Evolutionary conservation across 2,329 filamentous ascomycete species (phyloP).

Genomic region (Paraphoma sp.): DNA sequence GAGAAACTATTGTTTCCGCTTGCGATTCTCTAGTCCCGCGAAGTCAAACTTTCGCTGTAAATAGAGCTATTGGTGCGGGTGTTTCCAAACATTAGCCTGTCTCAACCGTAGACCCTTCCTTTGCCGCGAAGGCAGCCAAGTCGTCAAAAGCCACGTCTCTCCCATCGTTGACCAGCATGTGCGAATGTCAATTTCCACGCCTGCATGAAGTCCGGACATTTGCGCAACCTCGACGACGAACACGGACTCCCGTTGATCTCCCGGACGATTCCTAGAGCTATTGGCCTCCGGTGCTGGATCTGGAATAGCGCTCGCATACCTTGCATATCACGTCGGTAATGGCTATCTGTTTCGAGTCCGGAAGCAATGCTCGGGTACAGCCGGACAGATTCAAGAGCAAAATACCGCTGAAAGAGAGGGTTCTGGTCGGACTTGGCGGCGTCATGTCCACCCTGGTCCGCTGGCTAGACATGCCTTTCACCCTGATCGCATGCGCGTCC

Average conservation of each 20-base stretch:
- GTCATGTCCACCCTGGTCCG: background rate
- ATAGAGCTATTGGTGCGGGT: background rate
- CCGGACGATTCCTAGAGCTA: slow-evolving; percentile 1
- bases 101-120: background rate
- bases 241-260: slow-evolving; percentile 4
- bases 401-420: background rate
- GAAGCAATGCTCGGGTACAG: background rate
- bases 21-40: background rate
- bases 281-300: background rate
- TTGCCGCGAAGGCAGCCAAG: background rate
- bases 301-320: background rate
- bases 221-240: background rate
- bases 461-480: background rate
- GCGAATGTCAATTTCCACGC: background rate
- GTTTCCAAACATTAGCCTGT: background rate
- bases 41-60: background rate
- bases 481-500: background rate
- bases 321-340: background rate
- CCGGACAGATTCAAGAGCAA: background rate
- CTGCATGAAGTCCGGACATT: slow-evolving; percentile 1
- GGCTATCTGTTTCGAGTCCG: background rate
- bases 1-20: background rate
- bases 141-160: background rate
- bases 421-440: background rate
- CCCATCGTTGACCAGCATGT: background rate